Base-by-base conservation (phyloP, 805 yeast genomes). In the Komagataella mondaviorum region DNA sequence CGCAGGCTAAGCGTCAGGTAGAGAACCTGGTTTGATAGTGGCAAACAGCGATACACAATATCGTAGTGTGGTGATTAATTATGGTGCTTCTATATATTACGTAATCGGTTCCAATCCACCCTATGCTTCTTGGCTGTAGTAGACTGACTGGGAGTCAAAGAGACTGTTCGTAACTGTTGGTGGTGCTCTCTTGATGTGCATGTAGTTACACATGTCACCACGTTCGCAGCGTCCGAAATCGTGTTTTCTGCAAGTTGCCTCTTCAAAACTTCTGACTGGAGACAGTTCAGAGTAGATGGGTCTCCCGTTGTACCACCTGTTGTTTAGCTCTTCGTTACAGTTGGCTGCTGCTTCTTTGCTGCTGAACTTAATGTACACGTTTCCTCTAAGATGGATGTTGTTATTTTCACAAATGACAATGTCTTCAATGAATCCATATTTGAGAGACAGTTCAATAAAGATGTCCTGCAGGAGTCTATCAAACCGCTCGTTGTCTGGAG, bases 131-230 rank as follows among this genome's bases (percentile, higher is more conserved):
- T 57, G 44, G 22, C 60, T 44, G 8, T 54, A 51, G 20, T 60
- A 55, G 56, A 71, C 72, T 18, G 65, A 66, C 56, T 72, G 77
- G 3, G 73, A 62, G 43, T 57, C 57, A 48, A 58, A 59, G 51
- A 86, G 65, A 12, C 68, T 71, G 4, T 57, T 61, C 48, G 71
- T 63, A 24, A 81, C 60, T 12, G 63, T 69, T 6, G 60, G 59
- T 2, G 76, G 61, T 0, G 95, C 88, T 44, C 72, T 65, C 57
- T 81, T 72, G 2, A 83, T 73, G 64, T 90, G 98, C 77, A 88
- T 84, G 64, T 86, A 89, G 64, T 90, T 90, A 66, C 98, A 90
- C 59, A 77, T 76, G 36, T 82, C 85, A 2, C 89, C 91, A 61
- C 97, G 75, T n/a, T 73, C 76, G 62, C 98, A 90, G 12, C 68